Base-by-base conservation (phyloP, 2,329 filamentous ascomycete species). In the Passalora sequoiae region DNA sequence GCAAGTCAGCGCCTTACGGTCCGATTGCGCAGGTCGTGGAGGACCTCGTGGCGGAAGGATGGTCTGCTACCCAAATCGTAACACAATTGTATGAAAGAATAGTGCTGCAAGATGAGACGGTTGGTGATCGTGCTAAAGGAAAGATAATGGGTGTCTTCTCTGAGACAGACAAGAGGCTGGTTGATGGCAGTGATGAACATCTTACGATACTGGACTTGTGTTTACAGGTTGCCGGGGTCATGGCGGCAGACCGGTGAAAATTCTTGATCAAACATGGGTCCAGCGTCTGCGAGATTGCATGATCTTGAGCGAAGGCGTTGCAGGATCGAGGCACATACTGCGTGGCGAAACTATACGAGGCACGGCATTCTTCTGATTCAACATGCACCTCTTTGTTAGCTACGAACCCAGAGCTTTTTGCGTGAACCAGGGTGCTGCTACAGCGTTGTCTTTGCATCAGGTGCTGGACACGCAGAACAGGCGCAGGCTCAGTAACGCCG, bases 101-200 rank as follows among this genome's bases (percentile, higher is more conserved):
- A 27, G 77, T 95, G 20, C 46, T 65, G 15, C 86, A 80, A 61
- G 88, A 95, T 60, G 92, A 97, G 64, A 76, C 81, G 6, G 83
- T 96, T 17, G 79, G 81, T 0, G 88, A 96, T 60, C 68, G 79
- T 9, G 86, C 94, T 61, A 98, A 98, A 70, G 94, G 91, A 62
- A 83, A 83, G 64, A 91, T 98, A 46, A 83, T 91, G 36, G 74
- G 86, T 50, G 74, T 91, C 3, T 98, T 98, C 62, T 96, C 89
- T 1, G 89, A 97, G 65, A 76, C 91, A 20, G 92, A 99, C 63
- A 97, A 97, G 74, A 78, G 92, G 53, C 69, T 98, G 35, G 84
- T 95, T 4, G 94, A 99, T 65, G 92, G 92, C 6, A 85, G 89
- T 2, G 92, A 98, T 61, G 92, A 98, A 69, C 91, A 98, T 63